phyloP scores from a whole-genome alignment of 441 rosid genomes.

The Sinapis alba region DNA sequence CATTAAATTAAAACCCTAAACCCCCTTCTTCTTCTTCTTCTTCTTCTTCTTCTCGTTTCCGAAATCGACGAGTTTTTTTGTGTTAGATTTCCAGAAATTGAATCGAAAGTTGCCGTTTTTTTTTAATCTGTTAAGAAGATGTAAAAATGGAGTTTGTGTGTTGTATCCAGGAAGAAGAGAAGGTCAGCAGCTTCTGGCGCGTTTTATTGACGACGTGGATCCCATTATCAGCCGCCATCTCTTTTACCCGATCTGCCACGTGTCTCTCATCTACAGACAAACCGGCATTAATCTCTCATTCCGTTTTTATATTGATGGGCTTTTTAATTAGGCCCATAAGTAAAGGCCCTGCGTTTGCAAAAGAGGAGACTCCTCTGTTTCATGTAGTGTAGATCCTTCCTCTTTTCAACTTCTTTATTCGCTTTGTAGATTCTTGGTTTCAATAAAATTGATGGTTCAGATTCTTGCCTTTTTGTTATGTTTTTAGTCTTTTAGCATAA shows the following conservation, averaged over 20 bases:
- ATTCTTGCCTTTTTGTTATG: too few relatives aligned
- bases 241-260: conserved; percentile 17
- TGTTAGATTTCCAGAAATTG: conserved; percentile 9
- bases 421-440: too few relatives aligned
- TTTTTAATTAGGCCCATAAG: neutral
- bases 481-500: neutral
- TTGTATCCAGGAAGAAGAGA: neutral
- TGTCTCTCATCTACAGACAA: conserved; percentile 30
- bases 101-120: neutral
- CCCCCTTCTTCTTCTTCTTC: conserved; percentile 15
- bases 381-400: neutral
- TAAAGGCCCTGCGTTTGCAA: neutral
- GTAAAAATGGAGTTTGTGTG: neutral
- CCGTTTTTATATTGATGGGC: neutral
- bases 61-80: neutral
- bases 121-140: neutral
- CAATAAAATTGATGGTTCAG: too few relatives aligned
- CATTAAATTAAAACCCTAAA: conserved; percentile 48
- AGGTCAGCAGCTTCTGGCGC: neutral
- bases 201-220: conserved; percentile 33
- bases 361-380: neutral
- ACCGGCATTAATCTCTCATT: conserved; percentile 14
- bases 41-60: neutral
- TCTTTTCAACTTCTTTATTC: too few relatives aligned
- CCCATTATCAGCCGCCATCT: conserved; percentile 41